Evolutionary conservation across 2,329 filamentous ascomycete genomes (phyloP), one percentile per base, ranked within the genome.

Genomic region (Erysiphe pulchra): DNA sequence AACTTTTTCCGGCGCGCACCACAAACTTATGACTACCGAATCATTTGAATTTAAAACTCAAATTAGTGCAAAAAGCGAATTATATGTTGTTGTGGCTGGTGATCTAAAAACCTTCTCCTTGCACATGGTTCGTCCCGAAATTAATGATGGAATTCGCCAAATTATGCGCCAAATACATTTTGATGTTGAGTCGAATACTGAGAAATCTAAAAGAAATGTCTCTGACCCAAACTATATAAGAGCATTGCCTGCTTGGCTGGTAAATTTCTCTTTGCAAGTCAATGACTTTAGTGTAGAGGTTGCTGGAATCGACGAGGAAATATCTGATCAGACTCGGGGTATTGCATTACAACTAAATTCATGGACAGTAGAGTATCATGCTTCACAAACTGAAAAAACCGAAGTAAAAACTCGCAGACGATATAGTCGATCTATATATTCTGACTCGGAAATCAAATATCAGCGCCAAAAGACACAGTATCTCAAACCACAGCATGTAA

Each of bases 221-320:
- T 66, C 62, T 48, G 70, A 71, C 44, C 67, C 65, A 31, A 86
- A 80, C 55, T 75, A 92, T 50, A 59, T 98, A 33, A 75, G 90
- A 45, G 75, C 71, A 18, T 61, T 93, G 49, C 92, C 90, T 0
- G 61, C 72, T 2, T 98, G 90, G 90, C 67, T 98, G 7, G 62
- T 86, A 34, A 77, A 87, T 49, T 78, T 85, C 50, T 77, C 83
- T 47, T 67, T 98, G 5, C 82, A 93, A 57, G 85, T 83, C 1
- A 80, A 80, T 4, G 84, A 93, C 50, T 85, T 93, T 55, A 90
- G 82, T 53, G 67, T 92, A 44, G 87, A 98, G 59, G 71, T 95
- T 45, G 90, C 90, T 16, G 90, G 90, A 2, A 68, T 90, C 18
- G 92, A 98, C 56, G 68, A 77, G 42, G 74, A 77, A 17, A 83